Base-by-base conservation (phyloP, 805 yeast species). In the Hemisphaericaspora nanyangensis region DNA sequence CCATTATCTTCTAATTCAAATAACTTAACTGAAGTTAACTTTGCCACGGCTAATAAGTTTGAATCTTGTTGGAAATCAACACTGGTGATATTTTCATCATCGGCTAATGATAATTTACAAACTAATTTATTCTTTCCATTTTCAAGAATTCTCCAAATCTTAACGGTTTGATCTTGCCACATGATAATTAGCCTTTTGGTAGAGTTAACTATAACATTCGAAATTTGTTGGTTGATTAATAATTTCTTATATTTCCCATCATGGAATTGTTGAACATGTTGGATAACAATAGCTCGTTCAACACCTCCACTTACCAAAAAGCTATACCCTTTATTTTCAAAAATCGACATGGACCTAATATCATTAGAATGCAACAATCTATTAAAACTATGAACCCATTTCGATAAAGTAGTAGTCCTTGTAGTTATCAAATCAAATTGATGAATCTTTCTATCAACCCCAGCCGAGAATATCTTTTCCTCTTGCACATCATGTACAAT, bases 401-500 rank as follows among this genome's bases (percentile, higher is more conserved):
- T 79, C 29, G 63, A 45, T n/a, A n/a, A n/a, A 6, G 44, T 43
- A 15, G 51, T 42, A 13, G 47, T 44, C 33, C 54, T 56, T 37
- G 46, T 48, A 17, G 51, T 52, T 3, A 82, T 68, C 37, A 73
- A 61, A 43, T 72, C 69, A 60, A 83, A 86, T 52, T 81, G 84
- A 55, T 79, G 85, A 35, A 93, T 87, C 55, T 89, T 89, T 52
- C 97, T 76, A 59, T 93, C 99, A 34, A 93, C 89, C 51, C 99
- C 97, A 5, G 93, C 95, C 29, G 91, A 76, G 60, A 87, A 91
- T 1, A 93, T 68, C 29, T 74, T 71, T 24, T 79, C 77, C 49
- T 85, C 85, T 2, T 65, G 52, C 2, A 70, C 61, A 54, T 85
- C 88, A 11, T 75, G 65, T 1, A 83, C 66, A 34, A 93, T 64